A percentile compares a stretch with the other conserved stretches of the same genome.
phyloP scores from a whole-genome alignment of 768 basidiomycete species.

The Russula sp. region DNA sequence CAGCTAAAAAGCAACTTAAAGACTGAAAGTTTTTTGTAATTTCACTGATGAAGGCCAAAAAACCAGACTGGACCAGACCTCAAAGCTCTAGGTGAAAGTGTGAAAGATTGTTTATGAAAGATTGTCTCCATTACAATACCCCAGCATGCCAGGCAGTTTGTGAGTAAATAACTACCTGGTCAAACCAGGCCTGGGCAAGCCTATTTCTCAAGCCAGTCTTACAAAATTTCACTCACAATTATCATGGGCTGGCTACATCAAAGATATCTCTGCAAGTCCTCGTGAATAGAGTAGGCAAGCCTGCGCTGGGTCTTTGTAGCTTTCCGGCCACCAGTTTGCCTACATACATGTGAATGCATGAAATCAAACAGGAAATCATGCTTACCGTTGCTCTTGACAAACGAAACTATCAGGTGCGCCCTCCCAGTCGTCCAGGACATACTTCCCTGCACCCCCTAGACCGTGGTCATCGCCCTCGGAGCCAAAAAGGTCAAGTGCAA shows the following conservation, averaged over 20 bases:
- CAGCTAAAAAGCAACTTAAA: too few relatives aligned
- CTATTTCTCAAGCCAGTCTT: too few relatives aligned
- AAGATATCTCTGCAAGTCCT: constrained; percentile 43
- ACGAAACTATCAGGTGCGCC: constrained; percentile 97
- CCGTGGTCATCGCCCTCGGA: constrained; percentile 57
- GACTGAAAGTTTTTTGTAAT: too few relatives aligned
- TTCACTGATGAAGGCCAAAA: too few relatives aligned
- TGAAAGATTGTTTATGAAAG: too few relatives aligned
- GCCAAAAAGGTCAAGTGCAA: constrained; percentile 93
- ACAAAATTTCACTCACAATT: too few relatives aligned
- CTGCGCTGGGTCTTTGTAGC: constrained; percentile 85
- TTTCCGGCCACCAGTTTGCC: constrained; percentile 83
- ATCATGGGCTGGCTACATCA: neutral
- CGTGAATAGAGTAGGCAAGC: constrained; percentile 76
- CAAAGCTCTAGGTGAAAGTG: too few relatives aligned
- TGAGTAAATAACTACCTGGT: too few relatives aligned
- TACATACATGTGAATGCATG: constrained; percentile 27
- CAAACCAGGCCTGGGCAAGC: too few relatives aligned
- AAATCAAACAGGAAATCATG: neutral
- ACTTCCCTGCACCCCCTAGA: constrained; percentile 50
- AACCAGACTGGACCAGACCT: too few relatives aligned
- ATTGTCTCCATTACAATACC: too few relatives aligned
- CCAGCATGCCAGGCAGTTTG: too few relatives aligned
- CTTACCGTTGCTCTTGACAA: constrained; percentile 89
- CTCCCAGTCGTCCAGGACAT: constrained; percentile 91